These are phyloP conservation scores for Ilex asprella DNA, from an alignment of 257 asterid genomes.

Conservation along the genomic window DNA sequence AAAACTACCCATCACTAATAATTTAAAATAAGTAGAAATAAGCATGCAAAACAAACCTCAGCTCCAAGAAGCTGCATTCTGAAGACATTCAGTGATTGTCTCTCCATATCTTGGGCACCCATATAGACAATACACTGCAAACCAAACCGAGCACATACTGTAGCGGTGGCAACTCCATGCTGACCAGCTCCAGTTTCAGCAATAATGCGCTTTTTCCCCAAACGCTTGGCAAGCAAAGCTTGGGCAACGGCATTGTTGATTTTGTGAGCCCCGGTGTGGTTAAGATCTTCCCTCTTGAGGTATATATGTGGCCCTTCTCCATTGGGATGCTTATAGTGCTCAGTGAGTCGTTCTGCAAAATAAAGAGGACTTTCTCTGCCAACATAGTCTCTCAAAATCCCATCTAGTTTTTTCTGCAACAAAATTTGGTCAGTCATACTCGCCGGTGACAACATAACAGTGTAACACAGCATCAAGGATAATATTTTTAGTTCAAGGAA, in stretches of 20 bases:
- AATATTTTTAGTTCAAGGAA: not conserved
- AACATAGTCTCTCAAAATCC: slow-evolving; percentile 49
- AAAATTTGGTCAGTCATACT: not conserved
- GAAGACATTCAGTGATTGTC: slow-evolving; percentile 49
- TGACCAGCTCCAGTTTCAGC: slow-evolving; percentile 84
- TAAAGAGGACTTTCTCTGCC: slow-evolving; percentile 85
- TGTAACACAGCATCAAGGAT: not conserved
- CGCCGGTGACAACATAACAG: too few species aligned
- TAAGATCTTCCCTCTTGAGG: slow-evolving; percentile 74
- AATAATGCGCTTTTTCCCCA: slow-evolving; percentile 37
- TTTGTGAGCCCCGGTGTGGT: slow-evolving; percentile 72
- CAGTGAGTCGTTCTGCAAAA: slow-evolving; percentile 56
- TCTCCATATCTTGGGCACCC: slow-evolving; percentile 50
- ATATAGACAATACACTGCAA: slow-evolving; percentile 53
- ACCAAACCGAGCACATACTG: slow-evolving; percentile 62
- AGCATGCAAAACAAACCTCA: slow-evolving; percentile 26
- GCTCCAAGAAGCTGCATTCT: slow-evolving; percentile 70
- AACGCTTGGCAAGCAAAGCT: slow-evolving; percentile 76
- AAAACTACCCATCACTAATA: not conserved
- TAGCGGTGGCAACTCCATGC: slow-evolving; percentile 80
- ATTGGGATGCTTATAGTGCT: slow-evolving; percentile 35
- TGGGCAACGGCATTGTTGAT: slow-evolving; percentile 88
- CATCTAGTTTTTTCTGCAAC: slow-evolving; percentile 43
- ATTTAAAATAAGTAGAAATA: not conserved
- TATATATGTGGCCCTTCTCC: slow-evolving; percentile 69